Evolutionary conservation across 2,329 filamentous ascomycete species (phyloP), one percentile per base, ranked within the genome.

Genomic region (Pyrenochaeta sp.): DNA sequence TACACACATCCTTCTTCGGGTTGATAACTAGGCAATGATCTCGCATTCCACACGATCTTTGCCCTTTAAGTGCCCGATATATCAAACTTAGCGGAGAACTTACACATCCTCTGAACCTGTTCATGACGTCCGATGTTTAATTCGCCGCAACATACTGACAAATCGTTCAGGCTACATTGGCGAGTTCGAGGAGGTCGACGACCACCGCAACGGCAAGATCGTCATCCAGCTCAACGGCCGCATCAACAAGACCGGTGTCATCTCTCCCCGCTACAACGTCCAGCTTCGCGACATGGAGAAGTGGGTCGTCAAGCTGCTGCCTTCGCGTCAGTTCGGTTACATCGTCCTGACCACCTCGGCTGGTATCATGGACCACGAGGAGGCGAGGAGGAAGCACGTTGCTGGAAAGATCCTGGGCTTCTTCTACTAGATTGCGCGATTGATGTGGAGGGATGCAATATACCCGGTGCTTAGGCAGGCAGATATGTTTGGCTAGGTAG

Each of bases 51-150:
- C 83, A 97, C 93, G 91, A 90, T 89, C 86, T 90, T 89, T 92
- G 94, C 92, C 93, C 92, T 99, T 98, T 99, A 98, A 98, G 89
- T 96, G 89, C 88, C 92, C 94, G 95, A 96, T 91, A 99, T 83
- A 99, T 95, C 81, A 84, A 91, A 68, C 75, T 81, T 81, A 81
- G 88, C 90, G 90, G 90, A 88, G 90, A 90, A 94, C 93, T 97
- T 96, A 97, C 93, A 97, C 91, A 90, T 96, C 92, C 88, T 90
- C 90, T 85, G 88, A 91, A 66, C 56, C 63, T 84, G 78, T 84
- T 81, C 78, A 78, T 95, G 91, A 93, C 84, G 89, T 91, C 84
- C 85, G 87, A 91, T 90, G 90, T 97, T 97, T 96, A 96, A 89
- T 90, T 89, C 86, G 85, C 89, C 88, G 92, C 91, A 85, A 98